Percentiles rank a stretch among this genome's conserved stretches.
These are phyloP conservation scores for Fragaria vesca DNA, from an alignment of 306 rosid species.

Conservation along the genomic window DNA sequence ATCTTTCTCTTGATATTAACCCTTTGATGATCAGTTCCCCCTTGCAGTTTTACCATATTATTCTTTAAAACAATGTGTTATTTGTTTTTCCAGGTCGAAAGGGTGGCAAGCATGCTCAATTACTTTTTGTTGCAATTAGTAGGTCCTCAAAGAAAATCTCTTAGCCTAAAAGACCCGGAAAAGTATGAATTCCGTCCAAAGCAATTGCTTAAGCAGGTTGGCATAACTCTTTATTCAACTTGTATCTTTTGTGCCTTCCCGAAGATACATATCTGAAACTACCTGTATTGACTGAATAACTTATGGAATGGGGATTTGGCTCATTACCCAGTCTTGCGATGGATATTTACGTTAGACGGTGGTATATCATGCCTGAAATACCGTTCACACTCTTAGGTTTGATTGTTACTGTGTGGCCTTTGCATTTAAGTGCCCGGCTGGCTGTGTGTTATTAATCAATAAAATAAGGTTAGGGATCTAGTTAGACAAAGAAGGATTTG, in stretches of 20 bases:
- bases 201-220: slow-evolving; percentile 91
- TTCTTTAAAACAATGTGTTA: not conserved
- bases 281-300: not conserved
- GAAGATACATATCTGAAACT: not conserved
- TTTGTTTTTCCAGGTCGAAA: slow-evolving; percentile 64
- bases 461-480: not conserved
- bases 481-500: not conserved
- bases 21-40: not conserved
- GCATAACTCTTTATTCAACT: slow-evolving; percentile 10
- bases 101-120: slow-evolving; percentile 99
- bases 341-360: not conserved
- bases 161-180: slow-evolving; percentile 92
- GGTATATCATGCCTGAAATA: not conserved
- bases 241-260: slow-evolving; percentile 12
- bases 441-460: not conserved
- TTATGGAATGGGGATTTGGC: not conserved
- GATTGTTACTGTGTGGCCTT: not conserved
- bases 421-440: not conserved
- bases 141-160: slow-evolving; percentile 97
- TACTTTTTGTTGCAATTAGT: slow-evolving; percentile 92
- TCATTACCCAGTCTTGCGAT: not conserved
- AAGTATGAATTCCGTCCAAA: slow-evolving; percentile 96
- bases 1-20: slow-evolving; percentile 12
- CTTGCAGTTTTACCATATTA: not conserved
- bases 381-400: not conserved